These are phyloP conservation scores for Leonotis leonurus DNA, from an alignment of 257 asterid species.

Conservation along the genomic window DNA sequence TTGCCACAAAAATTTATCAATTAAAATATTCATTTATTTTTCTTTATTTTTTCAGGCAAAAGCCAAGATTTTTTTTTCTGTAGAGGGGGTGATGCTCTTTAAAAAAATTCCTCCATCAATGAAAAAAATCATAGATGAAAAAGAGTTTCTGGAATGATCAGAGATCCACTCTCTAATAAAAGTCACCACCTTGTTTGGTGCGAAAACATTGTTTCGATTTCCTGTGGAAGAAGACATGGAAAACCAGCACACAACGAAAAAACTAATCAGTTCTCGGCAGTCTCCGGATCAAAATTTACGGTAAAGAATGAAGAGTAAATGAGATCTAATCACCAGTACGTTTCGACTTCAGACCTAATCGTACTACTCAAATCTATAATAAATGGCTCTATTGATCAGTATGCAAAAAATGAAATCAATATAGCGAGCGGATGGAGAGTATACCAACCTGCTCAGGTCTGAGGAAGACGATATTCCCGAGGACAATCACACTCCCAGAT, in stretches of 20 bases:
- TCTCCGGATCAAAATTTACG: constrained; percentile 21
- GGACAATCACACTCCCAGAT: constrained; percentile 67
- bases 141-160: constrained; percentile 31
- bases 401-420: not conserved
- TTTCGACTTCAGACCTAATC: constrained; percentile 11
- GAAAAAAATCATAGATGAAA: constrained; percentile 17
- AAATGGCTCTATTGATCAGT: not conserved
- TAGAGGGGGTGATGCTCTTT: constrained; percentile 7
- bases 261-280: constrained; percentile 60
- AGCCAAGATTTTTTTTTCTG: constrained; percentile 15
- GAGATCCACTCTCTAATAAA: constrained; percentile 50
- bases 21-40: not conserved
- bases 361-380: not conserved
- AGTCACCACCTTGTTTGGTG: constrained; percentile 68
- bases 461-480: constrained; percentile 68
- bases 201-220: constrained; percentile 51
- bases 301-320: not conserved
- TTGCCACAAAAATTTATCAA: not conserved
- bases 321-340: not conserved
- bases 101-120: constrained; percentile 10
- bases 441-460: constrained; percentile 74
- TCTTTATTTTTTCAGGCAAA: constrained; percentile 1
- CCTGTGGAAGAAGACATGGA: constrained; percentile 69
- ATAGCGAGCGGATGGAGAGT: not conserved
- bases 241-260: constrained; percentile 38